phyloP scores from a whole-genome alignment of 768 basidiomycete genomes.

The Albatrellus ellisii region DNA sequence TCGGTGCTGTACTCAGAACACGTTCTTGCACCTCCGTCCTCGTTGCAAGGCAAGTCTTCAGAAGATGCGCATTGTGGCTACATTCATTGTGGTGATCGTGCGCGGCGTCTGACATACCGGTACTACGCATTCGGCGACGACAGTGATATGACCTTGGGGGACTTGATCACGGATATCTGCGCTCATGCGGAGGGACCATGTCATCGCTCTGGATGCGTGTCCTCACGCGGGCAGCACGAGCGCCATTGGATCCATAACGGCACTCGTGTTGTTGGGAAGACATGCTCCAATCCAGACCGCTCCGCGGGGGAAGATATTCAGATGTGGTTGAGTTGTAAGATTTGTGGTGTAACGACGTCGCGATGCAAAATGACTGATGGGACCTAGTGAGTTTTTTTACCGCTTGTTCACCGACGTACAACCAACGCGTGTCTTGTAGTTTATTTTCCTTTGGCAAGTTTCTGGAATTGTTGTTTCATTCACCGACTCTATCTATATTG shows the following conservation, averaged over 20 bases:
- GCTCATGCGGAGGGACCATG: constrained; percentile 24
- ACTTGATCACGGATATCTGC: constrained; percentile 24
- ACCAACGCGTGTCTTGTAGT: constrained; percentile 23
- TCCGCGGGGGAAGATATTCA: constrained; percentile 19
- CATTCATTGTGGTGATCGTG: constrained; percentile 30
- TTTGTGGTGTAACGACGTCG: constrained; percentile 28
- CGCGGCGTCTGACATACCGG: constrained; percentile 32
- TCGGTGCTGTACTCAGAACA: constrained; percentile 37
- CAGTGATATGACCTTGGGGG: constrained; percentile 28
- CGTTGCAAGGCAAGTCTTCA: not conserved
- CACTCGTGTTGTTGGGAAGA: constrained; percentile 3
- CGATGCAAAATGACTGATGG: constrained; percentile 31
- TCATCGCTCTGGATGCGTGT: constrained; percentile 20
- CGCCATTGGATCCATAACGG: constrained; percentile 11
- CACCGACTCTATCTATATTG: constrained; percentile 21
- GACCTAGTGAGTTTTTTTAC: constrained; percentile 31
- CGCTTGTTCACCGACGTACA: constrained; percentile 25
- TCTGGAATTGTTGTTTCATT: constrained; percentile 13
- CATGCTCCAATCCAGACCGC: not conserved
- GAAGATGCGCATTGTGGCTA: constrained; percentile 9
- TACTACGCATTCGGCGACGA: constrained; percentile 17
- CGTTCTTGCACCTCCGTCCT: constrained; percentile 11
- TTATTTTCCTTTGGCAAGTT: constrained; percentile 35
- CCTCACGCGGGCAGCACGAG: constrained; percentile 7
- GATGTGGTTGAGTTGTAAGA: constrained; percentile 37